Base-by-base conservation (phyloP, 1,284 basidiomycete genomes). In the Omphalotus olearius region DNA sequence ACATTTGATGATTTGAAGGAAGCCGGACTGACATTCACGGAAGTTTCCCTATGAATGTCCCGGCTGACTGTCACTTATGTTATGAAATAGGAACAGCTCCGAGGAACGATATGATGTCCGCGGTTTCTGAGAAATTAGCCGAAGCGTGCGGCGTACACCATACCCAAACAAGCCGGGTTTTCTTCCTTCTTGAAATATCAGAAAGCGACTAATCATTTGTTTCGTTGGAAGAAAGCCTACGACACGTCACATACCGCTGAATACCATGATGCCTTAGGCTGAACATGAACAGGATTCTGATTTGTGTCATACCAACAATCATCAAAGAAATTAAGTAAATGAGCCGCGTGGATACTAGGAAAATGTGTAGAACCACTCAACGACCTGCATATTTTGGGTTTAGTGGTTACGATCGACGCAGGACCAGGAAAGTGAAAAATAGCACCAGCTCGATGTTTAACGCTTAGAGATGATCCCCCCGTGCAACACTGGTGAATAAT, bases 21-120 rank as follows among this genome's bases (percentile, higher is more conserved):
- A 61, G 56, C 42, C 51, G 44, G 36, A 52, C 64, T 68, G 69
- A 67, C 68, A 70, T 57, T 60, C 59, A 64, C 66, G 65, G 65
- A 69, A 68, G 42, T 62, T 66, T 65, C 61, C 65, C 66, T 65
- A 64, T 55, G 53, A 61, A 64, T 60, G 60, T 55, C 65, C 65
- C 65, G 65, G 65, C 60, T 62, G 62, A 65, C 62, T 62, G 61
- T 60, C 60, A 60, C 64, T 64, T 64, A 66, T 67, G 60, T 66
- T 64, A 60, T 63, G 62, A 59, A 55, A 52, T 52, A 55, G 56
- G 58, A 58, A 60, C 58, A 56, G 61, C 52, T 60, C 23, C 38
- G 54, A 52, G 54, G 54, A 47, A 45, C 42, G 35, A 36, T 18
- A 39, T 26, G 14, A 44, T 45, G 36, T 45, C 54, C 54, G 54